Base-by-base conservation (phyloP, 306 rosid species). In the Prunus davidiana region DNA sequence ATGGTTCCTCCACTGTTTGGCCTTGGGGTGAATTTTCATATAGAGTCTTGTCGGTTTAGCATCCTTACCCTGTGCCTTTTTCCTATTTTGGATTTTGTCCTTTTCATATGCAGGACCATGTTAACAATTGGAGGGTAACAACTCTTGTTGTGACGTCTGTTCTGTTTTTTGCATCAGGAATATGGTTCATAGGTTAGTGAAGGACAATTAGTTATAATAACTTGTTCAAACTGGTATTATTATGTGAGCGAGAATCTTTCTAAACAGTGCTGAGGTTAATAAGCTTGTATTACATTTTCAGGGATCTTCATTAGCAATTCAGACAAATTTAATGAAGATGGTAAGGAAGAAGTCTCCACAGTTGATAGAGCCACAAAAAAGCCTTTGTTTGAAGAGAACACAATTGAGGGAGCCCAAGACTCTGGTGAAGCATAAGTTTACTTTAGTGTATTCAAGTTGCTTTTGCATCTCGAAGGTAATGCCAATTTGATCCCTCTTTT, bases 131-230 rank as follows among this genome's bases (percentile, higher is more conserved):
- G 97, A 90, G 91, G 84, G 81, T 71, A 76, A 86, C 97, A 43
- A 25, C 97, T 51, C 85, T 93, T 32, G 83, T 81, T 75, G 75
- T 93, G 71, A 93, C 97, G 47, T 78, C 97, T 51, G 11, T 93
- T 72, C 84, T 87, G 82, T 93, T 93, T 82, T 73, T 90, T 75
- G 97, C 97, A 45, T 89, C 96, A 67, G 87, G 65, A 61, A 75
- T 89, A 75, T 93, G 97, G 97, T 90, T 88, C 81, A 76, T 89
- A 52, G 97, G 97, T 90, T 72, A 86, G 90, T 67, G 43, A n/a
- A 62, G 43, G 34, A 47, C 22, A 69, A 20, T 72, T 68, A 49
- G 38, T 71, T 71, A 54, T 80, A 52, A 76, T 19, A 20, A 49
- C 51, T 61, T 71, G 57, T 67, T 75, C 67, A 58, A 50, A 65